phyloP scores from a whole-genome alignment of 257 asterid genomes.

The Solanum clarkiae region DNA sequence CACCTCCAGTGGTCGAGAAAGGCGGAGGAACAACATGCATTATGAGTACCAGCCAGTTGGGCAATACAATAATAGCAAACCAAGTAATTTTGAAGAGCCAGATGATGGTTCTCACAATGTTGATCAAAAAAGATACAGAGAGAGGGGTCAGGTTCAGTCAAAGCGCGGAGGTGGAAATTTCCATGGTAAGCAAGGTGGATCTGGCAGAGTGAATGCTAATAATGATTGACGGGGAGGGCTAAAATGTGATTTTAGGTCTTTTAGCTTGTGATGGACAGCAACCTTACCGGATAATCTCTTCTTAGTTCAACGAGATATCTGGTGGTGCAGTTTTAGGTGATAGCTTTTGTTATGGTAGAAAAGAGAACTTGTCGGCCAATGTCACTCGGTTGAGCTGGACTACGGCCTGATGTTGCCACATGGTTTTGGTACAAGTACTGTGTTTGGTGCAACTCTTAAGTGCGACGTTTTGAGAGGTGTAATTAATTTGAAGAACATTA shows the following conservation, averaged over 20 bases:
- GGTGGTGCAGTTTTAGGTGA: slow-evolving; percentile 23
- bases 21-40: slow-evolving; percentile 44
- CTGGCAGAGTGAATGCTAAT: slow-evolving; percentile 24
- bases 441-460: not conserved
- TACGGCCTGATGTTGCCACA: not conserved
- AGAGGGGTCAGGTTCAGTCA: slow-evolving; percentile 42
- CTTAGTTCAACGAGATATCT: slow-evolving; percentile 21
- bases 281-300: slow-evolving; percentile 9
- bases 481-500: not conserved
- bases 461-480: not conserved
- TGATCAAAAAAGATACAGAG: slow-evolving; percentile 49
- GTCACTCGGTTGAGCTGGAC: slow-evolving; percentile 29
- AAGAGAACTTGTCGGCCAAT: slow-evolving; percentile 12
- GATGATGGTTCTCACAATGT: slow-evolving; percentile 28
- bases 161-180: slow-evolving; percentile 52
- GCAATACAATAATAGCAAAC: slow-evolving; percentile 30
- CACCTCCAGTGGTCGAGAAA: slow-evolving; percentile 32
- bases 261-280: slow-evolving; percentile 5
- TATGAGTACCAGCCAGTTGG: slow-evolving; percentile 84
- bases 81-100: slow-evolving; percentile 30
- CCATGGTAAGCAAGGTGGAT: slow-evolving; percentile 38
- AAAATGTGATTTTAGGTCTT: slow-evolving; percentile 10
- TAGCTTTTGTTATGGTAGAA: slow-evolving; percentile 2
- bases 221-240: slow-evolving; percentile 26
- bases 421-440: not conserved